Base-by-base conservation (phyloP, 805 yeast genomes). In the Candida germanica region DNA sequence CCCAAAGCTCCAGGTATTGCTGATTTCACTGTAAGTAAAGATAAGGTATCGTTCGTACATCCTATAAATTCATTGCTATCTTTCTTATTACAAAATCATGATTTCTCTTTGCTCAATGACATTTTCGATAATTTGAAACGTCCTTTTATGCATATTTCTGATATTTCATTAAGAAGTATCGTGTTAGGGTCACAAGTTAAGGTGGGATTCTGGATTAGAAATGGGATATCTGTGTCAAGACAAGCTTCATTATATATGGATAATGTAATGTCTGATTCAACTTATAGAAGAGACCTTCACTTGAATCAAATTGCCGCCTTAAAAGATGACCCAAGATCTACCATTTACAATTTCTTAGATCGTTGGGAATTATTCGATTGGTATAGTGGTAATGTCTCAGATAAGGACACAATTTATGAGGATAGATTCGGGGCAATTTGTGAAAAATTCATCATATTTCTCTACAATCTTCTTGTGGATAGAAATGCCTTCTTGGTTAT, bases 141-240 rank as follows among this genome's bases (percentile, higher is more conserved):
- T 8, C 75, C 74, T 31, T 68, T 74, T 40, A 46, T 73, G 35
- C 54, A 54, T 3, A 64, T 79, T 12, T 66, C 83, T 0, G 87
- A 81, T 53, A 64, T 71, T 34, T 69, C 83, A 0, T 53, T 83
- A 32, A 69, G 83, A 52, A 71, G 81, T 11, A 61, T 79, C 21
- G 87, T 80, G 1, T 59, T 82, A 20, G 69, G 75, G 13, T 59
- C 80, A 3, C 91, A 83, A 49, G 74, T 81, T 3, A 71, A 71
- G 22, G 61, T 74, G 1, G 84, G 84, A 1, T 77, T 75, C 42
- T 83, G 93, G 93, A 73, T 83, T 2, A 71, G 91, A 59, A 83
- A 83, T 49, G 93, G 93, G 14, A 50, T 64, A 35, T 66, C 74
- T 5, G 74, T 71, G 2, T 55, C 76, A 3, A 65, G 71, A 28